These are phyloP conservation scores for Globisporangium splendens DNA, from an alignment of 352 stramenopile species.

Conservation along the genomic window DNA sequence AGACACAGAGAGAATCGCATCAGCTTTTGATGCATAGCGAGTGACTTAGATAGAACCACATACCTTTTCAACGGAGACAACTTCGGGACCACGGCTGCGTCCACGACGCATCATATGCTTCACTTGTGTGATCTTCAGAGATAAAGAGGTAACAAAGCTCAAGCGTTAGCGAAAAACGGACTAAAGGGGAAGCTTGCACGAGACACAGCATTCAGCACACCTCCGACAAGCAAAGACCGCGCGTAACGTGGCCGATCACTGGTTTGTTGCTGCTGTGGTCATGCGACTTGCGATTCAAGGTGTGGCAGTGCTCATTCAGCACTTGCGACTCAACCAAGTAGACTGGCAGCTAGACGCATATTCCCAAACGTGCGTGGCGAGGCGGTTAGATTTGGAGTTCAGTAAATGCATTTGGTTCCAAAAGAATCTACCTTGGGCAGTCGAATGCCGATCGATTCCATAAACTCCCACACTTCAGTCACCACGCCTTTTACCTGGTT, in stretches of 20 bases:
- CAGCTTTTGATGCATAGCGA: background rate
- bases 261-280: constrained; percentile 29
- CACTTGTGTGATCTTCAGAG: constrained; percentile 32
- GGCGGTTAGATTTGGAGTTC: too few species aligned
- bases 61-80: constrained; percentile 54
- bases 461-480: constrained; percentile 67
- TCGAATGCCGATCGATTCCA: constrained; percentile 60
- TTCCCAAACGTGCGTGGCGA: background rate
- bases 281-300: constrained; percentile 17
- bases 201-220: background rate
- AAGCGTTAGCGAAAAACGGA: background rate
- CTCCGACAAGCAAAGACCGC: constrained; percentile 53
- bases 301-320: constrained; percentile 44
- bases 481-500: constrained; percentile 32
- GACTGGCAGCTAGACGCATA: constrained; percentile 40
- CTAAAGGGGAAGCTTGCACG: background rate
- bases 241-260: constrained; percentile 34
- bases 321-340: constrained; percentile 59
- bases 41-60: background rate
- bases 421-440: constrained; percentile 34
- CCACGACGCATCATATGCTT: constrained; percentile 43
- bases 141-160: background rate
- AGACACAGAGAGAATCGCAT: background rate
- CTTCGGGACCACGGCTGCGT: constrained; percentile 29
- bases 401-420: too few species aligned